A percentile compares a stretch with the other conserved stretches of the same genome.
phyloP scores from a whole-genome alignment of 441 rosid species.

The Gossypium davidsonii region DNA sequence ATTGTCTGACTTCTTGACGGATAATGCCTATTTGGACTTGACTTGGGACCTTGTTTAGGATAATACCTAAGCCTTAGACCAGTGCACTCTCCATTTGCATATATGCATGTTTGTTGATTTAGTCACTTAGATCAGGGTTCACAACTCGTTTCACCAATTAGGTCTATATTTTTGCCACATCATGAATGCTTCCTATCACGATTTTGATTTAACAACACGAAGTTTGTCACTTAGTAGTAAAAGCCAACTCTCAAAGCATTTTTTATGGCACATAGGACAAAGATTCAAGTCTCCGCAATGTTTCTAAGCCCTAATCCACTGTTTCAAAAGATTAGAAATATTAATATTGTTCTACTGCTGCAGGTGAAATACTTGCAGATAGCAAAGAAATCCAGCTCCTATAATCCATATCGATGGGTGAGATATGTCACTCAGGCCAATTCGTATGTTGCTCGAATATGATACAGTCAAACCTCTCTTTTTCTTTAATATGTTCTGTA shows the following conservation, averaged over 20 bases:
- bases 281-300: neutral
- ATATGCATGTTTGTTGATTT: neutral
- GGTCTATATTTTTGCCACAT: neutral
- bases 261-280: neutral
- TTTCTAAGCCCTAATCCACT: neutral
- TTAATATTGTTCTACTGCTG: conserved; percentile 13
- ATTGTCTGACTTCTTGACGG: neutral
- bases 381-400: conserved; percentile 74
- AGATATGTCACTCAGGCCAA: conserved; percentile 96
- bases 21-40: neutral
- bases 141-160: neutral
- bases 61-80: neutral
- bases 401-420: conserved; percentile 95
- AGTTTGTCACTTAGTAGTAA: neutral
- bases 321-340: neutral
- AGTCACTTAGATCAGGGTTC: neutral
- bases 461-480: conserved; percentile 16
- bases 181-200: neutral
- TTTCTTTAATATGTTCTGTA: neutral
- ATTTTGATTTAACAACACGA: neutral
- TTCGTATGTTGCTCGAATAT: conserved; percentile 88
- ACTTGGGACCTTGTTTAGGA: neutral
- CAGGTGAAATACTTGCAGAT: conserved; percentile 98
- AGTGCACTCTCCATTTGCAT: neutral
- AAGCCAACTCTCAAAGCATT: neutral